Evolutionary conservation across 306 rosid species (phyloP), one percentile per base, ranked within the genome.

Genomic region (Neltuma alba): DNA sequence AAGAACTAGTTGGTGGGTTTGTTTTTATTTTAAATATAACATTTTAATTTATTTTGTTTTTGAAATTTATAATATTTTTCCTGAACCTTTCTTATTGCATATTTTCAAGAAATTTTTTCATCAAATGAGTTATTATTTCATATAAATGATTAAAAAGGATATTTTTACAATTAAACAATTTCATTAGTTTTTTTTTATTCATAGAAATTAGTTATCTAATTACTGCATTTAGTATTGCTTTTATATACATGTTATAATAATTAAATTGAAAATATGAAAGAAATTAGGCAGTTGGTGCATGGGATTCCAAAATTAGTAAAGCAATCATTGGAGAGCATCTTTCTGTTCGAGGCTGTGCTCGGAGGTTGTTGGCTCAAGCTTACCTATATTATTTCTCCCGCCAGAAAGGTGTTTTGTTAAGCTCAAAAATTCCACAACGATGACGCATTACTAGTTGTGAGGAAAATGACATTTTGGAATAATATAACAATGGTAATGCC

Each of bases 251-350:
- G 25, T 9, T 36, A 11, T 16, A 20, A 20, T n/a, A 37, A n/a
- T n/a, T 37, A 10, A 66, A 11, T n/a, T 37, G 9, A 2, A 0
- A 37, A 34, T 27, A 12, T 4, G 45, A 10, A 38, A 66, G 48
- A 10, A 10, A 37, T 38, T 66, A 5, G 9, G 12, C n/a, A 1
- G 52, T 12, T 2, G 74, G 57, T 69, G 31, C 57, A 69, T 69
- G 74, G 74, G 74, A 69, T 69, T 69, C 74, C 74, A 30, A 15
- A 69, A 69, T 57, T 41, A 7, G 74, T 42, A 9, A 69, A 42
- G 0, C 54, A 69, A 69, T 41, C 7, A 69, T 69, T 40, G 74
- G n/a, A 27, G 57, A n/a, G 55, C 73, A 42, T 69, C 57, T 69
- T 69, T 69, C 27, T 2, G 10, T 41, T 68, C 7, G 6, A 28